Conservation (phyloP, 192 early-diverging fungal genomes). For the Paraglomus brasilianum region DNA sequence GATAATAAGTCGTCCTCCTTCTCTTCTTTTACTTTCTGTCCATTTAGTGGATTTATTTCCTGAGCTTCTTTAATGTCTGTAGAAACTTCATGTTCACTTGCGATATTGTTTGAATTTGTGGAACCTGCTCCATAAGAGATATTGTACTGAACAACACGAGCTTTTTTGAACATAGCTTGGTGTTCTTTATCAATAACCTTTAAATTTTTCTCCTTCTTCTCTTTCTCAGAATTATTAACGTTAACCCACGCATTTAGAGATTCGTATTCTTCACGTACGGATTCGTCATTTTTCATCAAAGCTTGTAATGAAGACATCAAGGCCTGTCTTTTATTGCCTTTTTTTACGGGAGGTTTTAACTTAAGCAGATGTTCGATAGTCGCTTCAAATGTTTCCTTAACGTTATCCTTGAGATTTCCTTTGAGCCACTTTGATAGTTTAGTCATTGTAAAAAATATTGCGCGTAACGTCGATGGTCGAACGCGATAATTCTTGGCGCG, state of each 20-base stretch:
- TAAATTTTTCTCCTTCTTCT: neutral
- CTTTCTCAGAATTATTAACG: conserved; percentile 18
- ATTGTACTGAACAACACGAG: conserved; percentile 21
- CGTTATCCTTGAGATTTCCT: conserved; percentile 25
- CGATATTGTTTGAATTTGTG: conserved; percentile 23
- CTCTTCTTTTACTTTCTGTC: conserved; percentile 17
- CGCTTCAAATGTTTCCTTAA: conserved; percentile 23
- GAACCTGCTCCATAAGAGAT: conserved; percentile 21
- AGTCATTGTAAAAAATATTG: conserved; percentile 26
- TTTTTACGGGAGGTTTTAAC: conserved; percentile 26
- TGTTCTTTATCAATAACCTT: conserved; percentile 19
- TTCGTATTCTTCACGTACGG: conserved; percentile 26
- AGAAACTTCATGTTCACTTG: conserved; percentile 5
- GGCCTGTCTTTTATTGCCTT: conserved; percentile 8
- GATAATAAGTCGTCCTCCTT: conserved; percentile 17
- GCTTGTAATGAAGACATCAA: conserved; percentile 22
- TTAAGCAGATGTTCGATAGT: conserved; percentile 23
- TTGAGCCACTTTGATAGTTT: conserved; percentile 27
- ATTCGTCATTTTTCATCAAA: conserved; percentile 25
- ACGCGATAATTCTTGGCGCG: conserved; percentile 23
- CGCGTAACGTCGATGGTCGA: conserved; percentile 1
- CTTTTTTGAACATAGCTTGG: conserved; percentile 15
- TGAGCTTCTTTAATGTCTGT: conserved; percentile 15
- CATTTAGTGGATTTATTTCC: conserved; percentile 21
- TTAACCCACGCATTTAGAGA: conserved; percentile 4